Evolutionary conservation across 129 eudicot species (phyloP).

Genomic region (Helichrysum umbraculigerum): DNA sequence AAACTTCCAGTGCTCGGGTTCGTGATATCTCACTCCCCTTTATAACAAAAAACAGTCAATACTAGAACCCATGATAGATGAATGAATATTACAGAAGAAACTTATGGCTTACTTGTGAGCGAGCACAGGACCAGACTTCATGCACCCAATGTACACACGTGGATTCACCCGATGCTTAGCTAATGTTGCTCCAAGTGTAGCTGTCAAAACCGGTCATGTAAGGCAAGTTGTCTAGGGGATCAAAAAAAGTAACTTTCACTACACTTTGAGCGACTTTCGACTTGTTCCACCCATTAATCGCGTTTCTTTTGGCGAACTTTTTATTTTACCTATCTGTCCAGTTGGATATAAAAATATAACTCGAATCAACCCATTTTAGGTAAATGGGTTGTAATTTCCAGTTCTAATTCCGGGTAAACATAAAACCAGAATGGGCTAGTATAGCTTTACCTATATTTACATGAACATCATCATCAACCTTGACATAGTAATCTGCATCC

Average conservation of each 20-base stretch:
- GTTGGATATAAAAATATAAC: neutral
- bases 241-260: neutral
- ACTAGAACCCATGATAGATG: slow-evolving; percentile 6
- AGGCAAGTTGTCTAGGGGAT: neutral
- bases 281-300: neutral
- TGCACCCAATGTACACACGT: slow-evolving; percentile 88
- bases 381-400: neutral
- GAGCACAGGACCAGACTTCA: slow-evolving; percentile 96
- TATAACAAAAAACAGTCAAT: neutral
- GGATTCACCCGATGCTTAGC: slow-evolving; percentile 68
- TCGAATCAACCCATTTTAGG: neutral
- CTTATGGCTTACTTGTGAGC: slow-evolving; percentile 65
- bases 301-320: neutral
- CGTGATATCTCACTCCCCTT: slow-evolving; percentile 95
- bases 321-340: neutral
- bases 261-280: neutral
- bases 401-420: neutral
- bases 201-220: slow-evolving; percentile 35
- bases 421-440: neutral
- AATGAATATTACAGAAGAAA: neutral
- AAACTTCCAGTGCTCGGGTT: slow-evolving; percentile 95
- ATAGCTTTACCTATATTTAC: slow-evolving; percentile 79
- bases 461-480: slow-evolving; percentile 93
- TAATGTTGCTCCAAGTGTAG: slow-evolving; percentile 79
- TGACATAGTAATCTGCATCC: slow-evolving; percentile 96